Base-by-base conservation (phyloP, 805 yeast species). In the Suhomyces sp. region DNA sequence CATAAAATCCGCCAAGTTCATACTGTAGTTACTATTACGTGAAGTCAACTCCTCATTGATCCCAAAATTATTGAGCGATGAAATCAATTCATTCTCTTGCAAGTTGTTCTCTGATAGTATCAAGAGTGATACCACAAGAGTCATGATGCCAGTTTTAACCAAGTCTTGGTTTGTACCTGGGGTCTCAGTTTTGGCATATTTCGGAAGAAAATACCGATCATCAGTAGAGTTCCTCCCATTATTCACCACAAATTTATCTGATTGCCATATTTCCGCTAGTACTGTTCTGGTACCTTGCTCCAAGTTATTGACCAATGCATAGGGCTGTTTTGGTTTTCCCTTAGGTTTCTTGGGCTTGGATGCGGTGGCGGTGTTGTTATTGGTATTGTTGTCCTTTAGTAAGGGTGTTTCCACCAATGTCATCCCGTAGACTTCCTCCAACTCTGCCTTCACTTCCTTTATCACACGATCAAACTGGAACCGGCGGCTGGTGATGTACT, bases 91-190 rank as follows among this genome's bases (percentile, higher is more conserved):
- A 3, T 26, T 20, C 38, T 63, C 68, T 3, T 50, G 38, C 9
- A 62, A 33, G 35, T 59, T 54, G 39, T 65, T 65, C 18, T 59
- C 65, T 23, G 56, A 43, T 11, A 65, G 40, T 0, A 68, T 49
- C 5, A 67, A 36, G 6, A 63, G 25, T 8, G 62, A 35, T 4
- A 66, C 28, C 4, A 65, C 43, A 22, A 63, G 36, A 20, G 59
- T 33, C 22, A 55, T 42, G 2, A 68, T 23, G 7, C 74, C 72
- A 2, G 48, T 44, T 34, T 56, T 52, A 9, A 60, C 49, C 25
- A 61, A 40, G 22, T 60, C 68, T 6, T 28, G 25, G 36, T 58
- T 56, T 14, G 52, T 50, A 16, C 44, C 40, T 2, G 61, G 56
- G 3, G 50, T 28, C 4, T 31, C 31, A 1, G 46, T 28, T 26